Base-by-base conservation (phyloP, 2,329 filamentous ascomycete genomes). In the Orbilia blumenaviensis region DNA sequence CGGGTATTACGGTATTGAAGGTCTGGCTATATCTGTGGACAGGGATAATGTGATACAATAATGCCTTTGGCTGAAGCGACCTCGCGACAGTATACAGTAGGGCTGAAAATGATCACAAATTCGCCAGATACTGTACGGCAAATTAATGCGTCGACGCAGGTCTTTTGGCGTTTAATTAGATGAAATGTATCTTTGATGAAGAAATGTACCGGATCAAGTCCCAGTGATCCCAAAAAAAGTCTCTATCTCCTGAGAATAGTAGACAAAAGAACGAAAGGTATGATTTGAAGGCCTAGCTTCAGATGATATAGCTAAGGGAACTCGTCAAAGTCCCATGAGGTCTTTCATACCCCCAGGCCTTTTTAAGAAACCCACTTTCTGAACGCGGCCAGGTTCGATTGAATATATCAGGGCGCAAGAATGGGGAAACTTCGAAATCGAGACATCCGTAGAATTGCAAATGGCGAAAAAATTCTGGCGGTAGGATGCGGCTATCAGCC, bases 361-460 rank as follows among this genome's bases (percentile, higher is more conserved):
- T 71, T 63, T 71, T 71, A 71, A 54, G 58, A 56, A 42, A 48
- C 18, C 27, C 56, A 36, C n/a, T 34, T 54, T 34, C 66, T 63
- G 36, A 71, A 71, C 66, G 66, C 56, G 56, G 56, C 21, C 56
- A 21, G 58, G 32, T 56, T 38, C 25, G 27, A 63, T 42, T 29
- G 46, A 44, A 56, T 69, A 63, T 63, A 52, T 54, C 56, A 38
- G 63, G 66, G 66, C 66, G 66, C 66, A 71, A 63, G 66, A 71
- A 71, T 71, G 66, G 25, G n/a, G 34, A 21, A 42, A 38, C 27
- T 38, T 63, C 48, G 46, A 44, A 63, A 71, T 69, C 56, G 54
- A 54, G 56, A 69, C 54, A 69, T 71, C 48, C 23, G 41, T 50
- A 36, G 32, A 42, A 48, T 54, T 63, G 18, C 64, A 61, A 42